These are phyloP conservation scores for Naegleria fowleri DNA, from an alignment of 208 protist species.

Conservation along the genomic window DNA sequence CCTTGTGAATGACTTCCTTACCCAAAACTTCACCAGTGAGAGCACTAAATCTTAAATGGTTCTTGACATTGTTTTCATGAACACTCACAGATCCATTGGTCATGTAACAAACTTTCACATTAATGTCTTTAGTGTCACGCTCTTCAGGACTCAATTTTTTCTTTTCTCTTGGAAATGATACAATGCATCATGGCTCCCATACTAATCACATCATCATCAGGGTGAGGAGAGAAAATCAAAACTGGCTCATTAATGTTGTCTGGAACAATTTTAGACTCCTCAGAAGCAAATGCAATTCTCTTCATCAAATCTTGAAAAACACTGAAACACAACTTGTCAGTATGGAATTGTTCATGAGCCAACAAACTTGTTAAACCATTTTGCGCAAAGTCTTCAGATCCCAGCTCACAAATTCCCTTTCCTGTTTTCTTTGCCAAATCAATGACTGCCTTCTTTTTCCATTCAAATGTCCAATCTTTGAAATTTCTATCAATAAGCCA, in stretches of 20 bases:
- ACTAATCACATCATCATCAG: conserved; percentile 63
- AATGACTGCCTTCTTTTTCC: conserved; percentile 47
- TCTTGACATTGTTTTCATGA: background rate
- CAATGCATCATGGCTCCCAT: conserved; percentile 50
- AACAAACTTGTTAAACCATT: conserved; percentile 38
- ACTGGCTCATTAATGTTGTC: conserved; percentile 33
- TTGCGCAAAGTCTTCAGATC: conserved; percentile 42
- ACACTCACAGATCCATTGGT: conserved; percentile 31
- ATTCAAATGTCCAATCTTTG: conserved; percentile 34
- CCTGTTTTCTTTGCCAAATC: conserved; percentile 39
- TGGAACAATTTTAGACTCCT: conserved; percentile 10
- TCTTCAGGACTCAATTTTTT: background rate
- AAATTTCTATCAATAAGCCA: conserved; percentile 38
- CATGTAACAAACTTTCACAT: conserved; percentile 37
- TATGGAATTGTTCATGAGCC: conserved; percentile 18
- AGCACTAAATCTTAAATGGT: conserved; percentile 24
- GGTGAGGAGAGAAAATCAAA: conserved; percentile 60
- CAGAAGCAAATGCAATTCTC: conserved; percentile 13
- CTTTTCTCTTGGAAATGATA: conserved; percentile 2
- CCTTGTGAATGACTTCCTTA: background rate
- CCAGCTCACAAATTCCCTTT: conserved; percentile 50
- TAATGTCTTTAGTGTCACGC: background rate
- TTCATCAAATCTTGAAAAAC: conserved; percentile 28
- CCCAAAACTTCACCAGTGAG: background rate
- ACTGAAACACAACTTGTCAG: conserved; percentile 7